A percentile compares a stretch with the other conserved stretches of the same genome.
phyloP scores from a whole-genome alignment of 2,329 filamentous ascomycete species.

The Teratosphaeria nubilosa region DNA sequence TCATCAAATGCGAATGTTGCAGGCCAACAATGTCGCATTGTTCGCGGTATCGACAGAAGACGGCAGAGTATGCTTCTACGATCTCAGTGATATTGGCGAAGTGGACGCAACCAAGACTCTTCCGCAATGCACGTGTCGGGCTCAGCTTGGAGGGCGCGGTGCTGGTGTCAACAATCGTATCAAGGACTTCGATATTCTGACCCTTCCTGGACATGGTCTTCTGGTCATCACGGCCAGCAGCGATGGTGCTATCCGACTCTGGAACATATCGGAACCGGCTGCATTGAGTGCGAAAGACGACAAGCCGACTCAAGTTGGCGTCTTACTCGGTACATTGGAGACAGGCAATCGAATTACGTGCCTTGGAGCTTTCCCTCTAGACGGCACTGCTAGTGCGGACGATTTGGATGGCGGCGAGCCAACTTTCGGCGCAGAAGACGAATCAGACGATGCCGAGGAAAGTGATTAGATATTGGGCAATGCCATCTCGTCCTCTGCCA shows the following conservation, averaged over 20 bases:
- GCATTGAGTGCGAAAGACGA: not conserved
- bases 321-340: constrained; percentile 65
- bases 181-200: constrained; percentile 74
- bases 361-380: constrained; percentile 74
- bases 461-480: not conserved
- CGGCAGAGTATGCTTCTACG: constrained; percentile 75
- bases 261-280: constrained; percentile 36
- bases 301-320: constrained; percentile 45
- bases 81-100: constrained; percentile 41
- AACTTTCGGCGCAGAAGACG: not conserved
- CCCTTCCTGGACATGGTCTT: constrained; percentile 32
- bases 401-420: constrained; percentile 7
- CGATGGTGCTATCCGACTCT: constrained; percentile 74
- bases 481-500: not conserved
- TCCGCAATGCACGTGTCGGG: constrained; percentile 43
- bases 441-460: not conserved
- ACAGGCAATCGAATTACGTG: constrained; percentile 87
- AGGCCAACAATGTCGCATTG: constrained; percentile 34
- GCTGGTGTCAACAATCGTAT: constrained; percentile 60
- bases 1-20: constrained; percentile 68
- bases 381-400: constrained; percentile 16
- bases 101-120: constrained; percentile 21
- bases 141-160: constrained; percentile 61
- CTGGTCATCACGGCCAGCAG: constrained; percentile 68
- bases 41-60: constrained; percentile 82